Evolutionary conservation across 2,329 filamentous ascomycete genomes (phyloP), one percentile per base, ranked within the genome.

Genomic region (Ophiosphaerella korrae): DNA sequence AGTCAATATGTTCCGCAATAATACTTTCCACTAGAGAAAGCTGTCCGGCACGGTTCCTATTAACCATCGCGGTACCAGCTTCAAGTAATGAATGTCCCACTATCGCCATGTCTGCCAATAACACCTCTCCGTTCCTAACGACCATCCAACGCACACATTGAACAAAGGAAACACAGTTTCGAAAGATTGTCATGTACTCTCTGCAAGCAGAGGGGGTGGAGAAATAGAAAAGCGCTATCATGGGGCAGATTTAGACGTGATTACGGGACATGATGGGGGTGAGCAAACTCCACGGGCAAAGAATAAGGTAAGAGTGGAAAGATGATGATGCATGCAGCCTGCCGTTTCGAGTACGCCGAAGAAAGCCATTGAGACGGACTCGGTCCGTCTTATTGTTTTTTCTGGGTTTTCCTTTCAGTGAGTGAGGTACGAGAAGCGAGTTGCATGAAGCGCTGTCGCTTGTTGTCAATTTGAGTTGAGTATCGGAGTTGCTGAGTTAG

Each of bases 111-210:
- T 21, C 44, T n/a, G 12, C 38, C 46, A 60, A 53, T 41, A 52
- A 61, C 51, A 58, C 41, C 33, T 48, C 48, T 53, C 53, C 50
- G 26, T 36, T 43, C 45, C 53, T 44, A 48, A 31, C 26, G 5
- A 8, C 16, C 37, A 14, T 38, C 50, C 45, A 54, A 48, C 50
- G 48, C 47, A 45, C 54, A 54, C 53, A 47, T 45, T 53, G 33
- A 63, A 67, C 65, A 69, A 66, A 70, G 52, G 66, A 71, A 71
- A 70, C 64, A 42, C 64, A 64, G 66, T 66, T 67, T 70, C 65
- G 31, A 42, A 36, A 32, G 8, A 52, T 62, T 54, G 64, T 62
- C 60, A 57, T 66, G 68, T 70, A 70, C 66, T 70, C 66, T 64
- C 63, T 62, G 60, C 60, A 58, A 56, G 62, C 63, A 57, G 57